Conservation (phyloP, 176 grass and related monocot genomes). For the Phragmites australis region DNA sequence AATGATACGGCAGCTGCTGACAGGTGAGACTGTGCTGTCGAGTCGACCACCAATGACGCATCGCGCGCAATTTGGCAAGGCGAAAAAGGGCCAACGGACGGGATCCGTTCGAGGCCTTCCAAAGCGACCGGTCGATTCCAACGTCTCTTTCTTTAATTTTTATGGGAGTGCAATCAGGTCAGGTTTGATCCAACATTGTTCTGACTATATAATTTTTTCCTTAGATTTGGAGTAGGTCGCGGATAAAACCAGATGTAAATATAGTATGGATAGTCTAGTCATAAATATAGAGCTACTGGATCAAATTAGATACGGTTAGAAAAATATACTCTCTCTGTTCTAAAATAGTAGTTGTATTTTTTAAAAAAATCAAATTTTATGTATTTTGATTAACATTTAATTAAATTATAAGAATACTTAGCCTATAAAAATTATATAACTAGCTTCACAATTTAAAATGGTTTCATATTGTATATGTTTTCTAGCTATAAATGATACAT, state of each 20-base stretch:
- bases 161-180: not conserved
- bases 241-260: not conserved
- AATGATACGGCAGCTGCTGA: constrained; percentile 12
- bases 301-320: too few species aligned
- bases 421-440: too few species aligned
- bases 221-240: not conserved
- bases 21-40: constrained; percentile 45
- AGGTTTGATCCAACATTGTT: not conserved
- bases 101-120: not conserved
- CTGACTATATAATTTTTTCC: too few species aligned
- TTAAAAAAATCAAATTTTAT: too few species aligned
- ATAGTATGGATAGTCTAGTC: not conserved
- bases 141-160: not conserved
- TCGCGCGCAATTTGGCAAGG: not conserved
- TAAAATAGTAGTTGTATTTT: too few species aligned
- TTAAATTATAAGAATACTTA: too few species aligned
- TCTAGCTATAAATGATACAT: too few species aligned
- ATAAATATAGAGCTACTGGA: not conserved
- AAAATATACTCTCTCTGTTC: too few species aligned
- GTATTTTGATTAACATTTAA: too few species aligned
- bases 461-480: too few species aligned
- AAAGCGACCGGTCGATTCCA: not conserved
- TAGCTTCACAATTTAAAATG: too few species aligned
- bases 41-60: not conserved
- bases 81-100: not conserved